These are phyloP conservation scores for Plantago lanceolata DNA, from an alignment of 305 asterid species.

Conservation along the genomic window DNA sequence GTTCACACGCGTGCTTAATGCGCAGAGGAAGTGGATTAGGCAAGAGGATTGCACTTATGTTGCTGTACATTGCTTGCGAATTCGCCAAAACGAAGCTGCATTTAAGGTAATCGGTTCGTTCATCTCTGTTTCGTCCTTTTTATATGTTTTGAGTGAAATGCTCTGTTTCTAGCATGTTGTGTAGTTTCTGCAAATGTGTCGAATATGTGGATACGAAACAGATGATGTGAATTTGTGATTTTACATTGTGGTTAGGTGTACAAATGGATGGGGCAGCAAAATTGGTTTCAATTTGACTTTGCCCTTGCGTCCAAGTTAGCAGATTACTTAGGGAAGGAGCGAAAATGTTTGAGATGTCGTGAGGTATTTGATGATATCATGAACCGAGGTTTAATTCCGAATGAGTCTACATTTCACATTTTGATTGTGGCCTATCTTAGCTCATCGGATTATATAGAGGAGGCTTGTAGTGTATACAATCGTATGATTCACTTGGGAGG, in stretches of 20 bases:
- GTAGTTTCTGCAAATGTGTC: too few species aligned
- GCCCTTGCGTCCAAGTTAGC: conserved; percentile 79
- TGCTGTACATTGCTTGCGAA: conserved; percentile 68
- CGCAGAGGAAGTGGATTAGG: conserved; percentile 84
- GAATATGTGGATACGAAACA: neutral
- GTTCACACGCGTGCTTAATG: conserved; percentile 65
- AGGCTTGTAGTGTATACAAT: conserved; percentile 70
- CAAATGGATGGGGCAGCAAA: conserved; percentile 92
- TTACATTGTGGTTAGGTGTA: conserved; percentile 51
- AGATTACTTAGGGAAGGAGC: conserved; percentile 84
- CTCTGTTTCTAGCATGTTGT: neutral
- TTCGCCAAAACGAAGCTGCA: conserved; percentile 82
- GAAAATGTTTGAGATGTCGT: conserved; percentile 73
- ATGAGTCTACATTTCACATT: conserved; percentile 79
- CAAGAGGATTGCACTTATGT: conserved; percentile 75
- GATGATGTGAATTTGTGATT: conserved; percentile 15
- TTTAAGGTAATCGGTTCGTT: conserved; percentile 86
- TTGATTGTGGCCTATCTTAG: conserved; percentile 78
- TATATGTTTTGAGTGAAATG: too few species aligned
- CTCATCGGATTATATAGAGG: conserved; percentile 60
- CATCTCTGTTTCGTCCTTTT: too few species aligned
- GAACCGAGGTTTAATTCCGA: conserved; percentile 77
- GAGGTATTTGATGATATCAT: conserved; percentile 76
- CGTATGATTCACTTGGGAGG: conserved; percentile 88
- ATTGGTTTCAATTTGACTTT: conserved; percentile 81